Evolutionary conservation across 2,329 filamentous ascomycete species (phyloP), one percentile per base, ranked within the genome.

Genomic region (Fusarium falciforme): DNA sequence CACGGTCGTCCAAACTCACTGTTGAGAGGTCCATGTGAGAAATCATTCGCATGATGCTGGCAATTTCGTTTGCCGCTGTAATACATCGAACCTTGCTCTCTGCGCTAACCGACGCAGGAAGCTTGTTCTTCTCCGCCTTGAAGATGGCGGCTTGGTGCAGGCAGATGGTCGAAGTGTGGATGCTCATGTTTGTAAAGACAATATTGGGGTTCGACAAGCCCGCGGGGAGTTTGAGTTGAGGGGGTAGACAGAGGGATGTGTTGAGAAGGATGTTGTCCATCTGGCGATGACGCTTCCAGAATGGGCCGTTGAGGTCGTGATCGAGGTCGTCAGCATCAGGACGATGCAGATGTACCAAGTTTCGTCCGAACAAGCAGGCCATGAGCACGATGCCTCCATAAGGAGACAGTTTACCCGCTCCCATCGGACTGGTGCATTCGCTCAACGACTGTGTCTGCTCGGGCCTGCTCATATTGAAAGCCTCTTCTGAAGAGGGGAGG

Each of bases 81-180:
- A 98, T 94, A 78, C 96, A 98, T 70, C 96, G 90, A 16, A 96
- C 90, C 82, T 98, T 98, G 82, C 95, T 98, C 80, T 98, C 96
- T 2, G 93, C 91, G 72, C 93, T 92, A 55, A 98, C 92, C 20
- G 93, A 92, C 1, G 89, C 85, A 1, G 94, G 92, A 70, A 98
- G 85, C 62, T 91, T 90, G 82, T 98, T 93, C 83, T 95, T 96
- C 78, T 98, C 96, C 0, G 95, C 95, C 81, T 98, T 98, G 88
- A 96, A 98, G 22, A 99, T 98, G 29, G 96, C 96, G 3, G 96
- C 96, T 84, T 99, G 96, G 79, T 99, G 96, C n/a, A 99, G 86
- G 81, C 96, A 98, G 63, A 99, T 98, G 2, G 94, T 95, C 1
- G 95, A 97, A 0, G 96, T 98, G 81, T 98, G 95, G 35, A 99